These are phyloP conservation scores for Termitomyces titanicus DNA, from an alignment of 768 basidiomycete genomes.

Conservation along the genomic window DNA sequence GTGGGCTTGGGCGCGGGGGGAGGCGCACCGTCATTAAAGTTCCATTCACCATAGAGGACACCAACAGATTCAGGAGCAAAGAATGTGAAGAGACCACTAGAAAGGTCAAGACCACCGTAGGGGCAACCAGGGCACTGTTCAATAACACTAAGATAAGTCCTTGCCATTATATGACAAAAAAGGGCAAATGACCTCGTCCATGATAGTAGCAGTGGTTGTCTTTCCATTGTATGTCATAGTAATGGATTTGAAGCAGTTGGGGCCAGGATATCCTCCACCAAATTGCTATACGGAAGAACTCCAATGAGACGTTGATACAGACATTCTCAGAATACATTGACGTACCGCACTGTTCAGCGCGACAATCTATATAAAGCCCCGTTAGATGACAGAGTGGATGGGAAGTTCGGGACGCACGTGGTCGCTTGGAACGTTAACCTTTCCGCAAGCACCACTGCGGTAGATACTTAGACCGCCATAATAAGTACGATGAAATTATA, in stretches of 20 bases:
- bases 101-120: conserved; percentile 56
- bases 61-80: conserved; percentile 43
- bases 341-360: conserved; percentile 44
- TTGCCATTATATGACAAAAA: neutral
- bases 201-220: conserved; percentile 51
- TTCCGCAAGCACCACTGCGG: conserved; percentile 55
- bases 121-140: conserved; percentile 63
- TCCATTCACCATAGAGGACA: conserved; percentile 50
- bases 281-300: conserved; percentile 36
- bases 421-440: conserved; percentile 32
- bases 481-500: neutral
- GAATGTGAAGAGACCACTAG: conserved; percentile 48
- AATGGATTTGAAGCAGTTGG: conserved; percentile 58
- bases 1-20: conserved; percentile 17
- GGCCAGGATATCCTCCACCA: conserved; percentile 59
- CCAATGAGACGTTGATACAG: neutral
- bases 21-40: conserved; percentile 27
- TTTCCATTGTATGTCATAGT: conserved; percentile 61
- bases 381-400: neutral
- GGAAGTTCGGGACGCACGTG: conserved; percentile 33
- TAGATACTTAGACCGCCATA: neutral
- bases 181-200: conserved; percentile 48
- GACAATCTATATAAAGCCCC: conserved; percentile 39
- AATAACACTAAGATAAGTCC: conserved; percentile 1
- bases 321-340: neutral